These are phyloP conservation scores for Sclerotinia spermophila DNA, from an alignment of 2,329 filamentous ascomycete species.

Conservation along the genomic window DNA sequence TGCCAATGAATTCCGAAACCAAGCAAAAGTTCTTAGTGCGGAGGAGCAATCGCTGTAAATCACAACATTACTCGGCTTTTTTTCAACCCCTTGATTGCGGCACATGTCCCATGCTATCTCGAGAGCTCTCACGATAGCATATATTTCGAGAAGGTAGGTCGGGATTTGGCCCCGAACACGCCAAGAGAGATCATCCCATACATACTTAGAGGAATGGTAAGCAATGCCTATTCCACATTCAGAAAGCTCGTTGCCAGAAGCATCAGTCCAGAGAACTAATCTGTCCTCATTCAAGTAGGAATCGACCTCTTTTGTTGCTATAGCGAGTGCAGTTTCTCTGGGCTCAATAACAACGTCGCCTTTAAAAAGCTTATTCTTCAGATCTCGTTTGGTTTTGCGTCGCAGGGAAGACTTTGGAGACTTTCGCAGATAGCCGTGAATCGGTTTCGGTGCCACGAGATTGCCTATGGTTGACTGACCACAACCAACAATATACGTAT, in stretches of 20 bases:
- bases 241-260: background rate
- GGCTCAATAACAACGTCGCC: conserved; percentile 14
- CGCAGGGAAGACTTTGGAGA: background rate
- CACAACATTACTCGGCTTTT: conserved; percentile 12
- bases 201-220: conserved; percentile 7
- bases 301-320: conserved; percentile 11
- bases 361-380: conserved; percentile 17
- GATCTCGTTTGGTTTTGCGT: conserved; percentile 1
- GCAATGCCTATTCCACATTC: background rate
- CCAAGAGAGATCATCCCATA: conserved; percentile 17
- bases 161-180: conserved; percentile 12
- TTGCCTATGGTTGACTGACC: background rate
- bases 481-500: background rate
- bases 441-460: background rate
- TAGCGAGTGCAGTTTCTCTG: conserved; percentile 12
- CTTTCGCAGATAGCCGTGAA: background rate
- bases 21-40: background rate
- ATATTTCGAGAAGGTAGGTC: conserved; percentile 16
- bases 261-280: conserved; percentile 17
- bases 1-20: background rate
- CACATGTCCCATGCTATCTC: conserved; percentile 18
- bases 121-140: conserved; percentile 20
- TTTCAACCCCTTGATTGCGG: conserved; percentile 8
- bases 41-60: background rate
- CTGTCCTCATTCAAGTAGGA: background rate